These are phyloP conservation scores for Tetrastigma voinierianum DNA, from an alignment of 164 flowering plant species.

Conservation along the genomic window DNA sequence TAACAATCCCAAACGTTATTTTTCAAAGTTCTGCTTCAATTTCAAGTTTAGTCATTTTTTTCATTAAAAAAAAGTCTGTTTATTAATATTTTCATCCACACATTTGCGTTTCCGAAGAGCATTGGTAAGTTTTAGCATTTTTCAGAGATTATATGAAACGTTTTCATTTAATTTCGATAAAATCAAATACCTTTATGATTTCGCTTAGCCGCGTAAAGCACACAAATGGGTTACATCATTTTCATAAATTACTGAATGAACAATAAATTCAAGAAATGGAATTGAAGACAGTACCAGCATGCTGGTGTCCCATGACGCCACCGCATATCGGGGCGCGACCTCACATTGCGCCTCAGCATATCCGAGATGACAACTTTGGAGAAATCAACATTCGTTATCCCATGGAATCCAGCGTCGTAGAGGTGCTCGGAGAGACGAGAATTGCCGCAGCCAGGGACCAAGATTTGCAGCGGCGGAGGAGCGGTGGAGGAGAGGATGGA, in stretches of 20 bases:
- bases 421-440: constrained; percentile 79
- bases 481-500: constrained; percentile 31
- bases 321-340: constrained; percentile 69
- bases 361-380: constrained; percentile 86
- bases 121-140: no score
- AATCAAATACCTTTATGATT: no score
- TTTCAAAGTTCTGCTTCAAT: no score
- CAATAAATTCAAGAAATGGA: not conserved
- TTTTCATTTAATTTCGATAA: no score
- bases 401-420: constrained; percentile 71
- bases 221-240: no score
- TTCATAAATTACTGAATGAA: not conserved
- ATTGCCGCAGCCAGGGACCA: constrained; percentile 94
- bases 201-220: no score
- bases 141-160: no score
- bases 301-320: constrained; percentile 96
- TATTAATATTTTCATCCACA: no score
- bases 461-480: constrained; percentile 32
- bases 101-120: no score
- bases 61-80: no score
- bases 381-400: constrained; percentile 83
- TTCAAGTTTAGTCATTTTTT: no score
- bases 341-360: constrained; percentile 73
- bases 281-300: constrained; percentile 60
- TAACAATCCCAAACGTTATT: no score